phyloP scores from a whole-genome alignment of 148 eudicot species.

The Rhododendron henanense region DNA sequence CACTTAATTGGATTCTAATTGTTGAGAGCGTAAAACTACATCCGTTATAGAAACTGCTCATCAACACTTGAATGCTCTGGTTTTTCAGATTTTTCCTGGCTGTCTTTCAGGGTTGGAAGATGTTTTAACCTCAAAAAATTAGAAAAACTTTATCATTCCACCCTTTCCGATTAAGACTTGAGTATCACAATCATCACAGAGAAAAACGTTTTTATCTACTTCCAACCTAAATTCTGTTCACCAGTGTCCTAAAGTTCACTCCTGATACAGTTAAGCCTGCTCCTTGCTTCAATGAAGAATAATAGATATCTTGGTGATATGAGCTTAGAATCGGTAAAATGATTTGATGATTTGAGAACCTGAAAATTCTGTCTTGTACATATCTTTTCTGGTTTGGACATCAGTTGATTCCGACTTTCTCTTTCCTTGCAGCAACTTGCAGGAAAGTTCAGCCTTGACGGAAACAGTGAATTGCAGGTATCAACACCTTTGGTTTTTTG shows the following conservation, averaged over 20 bases:
- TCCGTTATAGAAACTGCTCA: not conserved
- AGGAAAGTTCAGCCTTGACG: slow-evolving; percentile 68
- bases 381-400: slow-evolving; percentile 9
- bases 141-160: not conserved
- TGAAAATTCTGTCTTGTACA: not conserved
- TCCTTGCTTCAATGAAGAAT: not conserved
- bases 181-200: not conserved
- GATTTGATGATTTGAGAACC: not conserved
- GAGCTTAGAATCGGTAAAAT: not conserved
- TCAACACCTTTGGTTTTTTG: slow-evolving; percentile 2
- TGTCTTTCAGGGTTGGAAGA: not conserved
- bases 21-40: not conserved
- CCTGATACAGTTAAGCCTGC: not conserved
- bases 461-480: slow-evolving; percentile 86
- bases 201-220: not conserved
- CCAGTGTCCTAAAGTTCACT: not conserved
- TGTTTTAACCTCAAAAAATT: not conserved
- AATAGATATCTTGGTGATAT: not conserved
- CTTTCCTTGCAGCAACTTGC: slow-evolving; percentile 46
- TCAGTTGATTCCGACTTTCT: not conserved
- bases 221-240: not conserved
- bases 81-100: not conserved
- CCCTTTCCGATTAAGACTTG: not conserved
- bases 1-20: not conserved
- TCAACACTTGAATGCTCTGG: not conserved